These are phyloP conservation scores for Metarhizium album DNA, from an alignment of 2,329 filamentous ascomycete genomes.

Conservation along the genomic window DNA sequence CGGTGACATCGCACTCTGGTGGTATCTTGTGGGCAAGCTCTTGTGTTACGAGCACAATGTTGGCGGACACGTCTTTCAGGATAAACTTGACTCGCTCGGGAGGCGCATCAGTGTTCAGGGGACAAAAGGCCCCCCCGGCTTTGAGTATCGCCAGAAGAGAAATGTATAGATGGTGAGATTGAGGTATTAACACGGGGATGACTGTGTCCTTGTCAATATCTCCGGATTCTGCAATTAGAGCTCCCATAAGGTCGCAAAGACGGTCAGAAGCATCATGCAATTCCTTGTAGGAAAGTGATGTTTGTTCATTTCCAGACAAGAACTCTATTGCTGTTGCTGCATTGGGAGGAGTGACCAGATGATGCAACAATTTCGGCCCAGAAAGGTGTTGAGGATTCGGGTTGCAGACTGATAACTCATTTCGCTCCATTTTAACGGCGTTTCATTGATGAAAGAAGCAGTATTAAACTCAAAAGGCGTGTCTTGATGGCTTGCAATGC, in stretches of 20 bases:
- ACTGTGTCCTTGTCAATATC: slow-evolving; percentile 30
- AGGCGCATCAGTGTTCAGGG: slow-evolving; percentile 69
- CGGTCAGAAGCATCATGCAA: slow-evolving; percentile 47
- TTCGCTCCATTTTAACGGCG: slow-evolving; percentile 20
- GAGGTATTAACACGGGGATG: slow-evolving; percentile 67
- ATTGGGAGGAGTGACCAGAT: slow-evolving; percentile 43
- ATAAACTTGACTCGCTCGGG: slow-evolving; percentile 71
- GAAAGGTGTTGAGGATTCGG: slow-evolving; percentile 26
- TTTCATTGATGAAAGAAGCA: background rate
- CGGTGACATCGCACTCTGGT: slow-evolving; percentile 15
- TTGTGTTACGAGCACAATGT: slow-evolving; percentile 53
- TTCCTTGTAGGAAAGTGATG: slow-evolving; percentile 47
- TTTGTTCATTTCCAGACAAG: slow-evolving; percentile 14
- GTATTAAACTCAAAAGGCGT: background rate
- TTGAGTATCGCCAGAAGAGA: slow-evolving; percentile 68
- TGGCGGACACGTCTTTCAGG: slow-evolving; percentile 61
- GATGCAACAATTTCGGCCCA: slow-evolving; percentile 37
- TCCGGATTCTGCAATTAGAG: slow-evolving; percentile 3
- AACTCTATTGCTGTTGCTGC: slow-evolving; percentile 22
- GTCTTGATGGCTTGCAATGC: background rate
- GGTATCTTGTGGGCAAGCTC: slow-evolving; percentile 33
- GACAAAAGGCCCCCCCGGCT: slow-evolving; percentile 76
- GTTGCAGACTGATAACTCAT: slow-evolving; percentile 35
- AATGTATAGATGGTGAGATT: slow-evolving; percentile 68
- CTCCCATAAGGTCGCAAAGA: slow-evolving; percentile 41